Base-by-base conservation (phyloP, 179 eudicot genomes). In the Nepenthes alata region DNA sequence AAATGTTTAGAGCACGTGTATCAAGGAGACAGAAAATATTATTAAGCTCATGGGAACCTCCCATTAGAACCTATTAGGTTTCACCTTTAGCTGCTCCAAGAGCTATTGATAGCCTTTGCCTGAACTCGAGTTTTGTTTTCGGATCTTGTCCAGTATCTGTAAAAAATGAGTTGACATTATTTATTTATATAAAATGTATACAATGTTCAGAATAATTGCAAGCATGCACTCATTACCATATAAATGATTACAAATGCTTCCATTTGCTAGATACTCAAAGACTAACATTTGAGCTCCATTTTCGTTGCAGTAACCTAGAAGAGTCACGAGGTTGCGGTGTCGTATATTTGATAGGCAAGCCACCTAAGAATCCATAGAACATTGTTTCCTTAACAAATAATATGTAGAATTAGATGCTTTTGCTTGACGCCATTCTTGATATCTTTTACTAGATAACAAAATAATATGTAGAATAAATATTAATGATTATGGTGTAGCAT, bases 111-210 rank as follows among this genome's bases (percentile, higher is more conserved):
- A 48, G 39, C 9, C 55, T 48, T 58, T 53, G 45, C 12, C 11
- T 15, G 62, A 25, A 13, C 50, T 38, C 61, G 45, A 57, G 37
- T 50, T 53, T 44, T 15, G 79, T 48, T 47, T 34, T 58, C 34
- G 67, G 55, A 35, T 67, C 72, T 35, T 65, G 48, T 25, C 67
- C 65, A 0, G 53, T 65, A 13, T 69, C 74, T 78, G 70, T 71
- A 51, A 57, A 48, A 65, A 47, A 60, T 41, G 45, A 41, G 8
- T 41, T 4, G 25, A 25, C 25, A 25, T 25, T 25, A 25, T 25
- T 25, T 25, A 25, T 25, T 25, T 25, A 25, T 25, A 25, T 25
- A 25, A 25, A 25, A 25, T 4, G 8, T 41, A 41, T 41, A 7
- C 45, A 41, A 41, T 41, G 5, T 41, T 41, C 6, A 41, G 45